phyloP scores from a whole-genome alignment of 192 early-diverging fungal genomes.

The Coemansia sp. region DNA sequence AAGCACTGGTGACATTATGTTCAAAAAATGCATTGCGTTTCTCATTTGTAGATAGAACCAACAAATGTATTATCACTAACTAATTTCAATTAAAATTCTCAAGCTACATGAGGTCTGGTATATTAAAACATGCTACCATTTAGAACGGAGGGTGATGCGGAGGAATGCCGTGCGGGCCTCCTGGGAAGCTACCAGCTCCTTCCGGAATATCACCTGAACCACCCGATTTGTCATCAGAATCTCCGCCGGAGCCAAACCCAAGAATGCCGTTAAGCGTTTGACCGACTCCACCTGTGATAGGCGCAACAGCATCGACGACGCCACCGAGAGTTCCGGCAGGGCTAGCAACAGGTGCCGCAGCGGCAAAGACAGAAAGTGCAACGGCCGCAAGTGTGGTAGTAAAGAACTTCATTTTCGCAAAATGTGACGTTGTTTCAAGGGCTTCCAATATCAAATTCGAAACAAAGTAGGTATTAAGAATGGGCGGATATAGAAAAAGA shows the following conservation, averaged over 20 bases:
- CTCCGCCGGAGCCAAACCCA: slow-evolving; percentile 6
- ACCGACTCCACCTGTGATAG: slow-evolving; percentile 17
- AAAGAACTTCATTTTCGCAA: slow-evolving; percentile 3
- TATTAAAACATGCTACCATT: too few species aligned
- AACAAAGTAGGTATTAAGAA: background rate
- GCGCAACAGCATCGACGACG: slow-evolving; percentile 18
- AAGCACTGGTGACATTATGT: too few species aligned
- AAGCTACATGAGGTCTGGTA: too few species aligned
- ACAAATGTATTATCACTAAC: background rate
- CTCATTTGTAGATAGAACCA: background rate
- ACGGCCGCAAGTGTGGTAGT: background rate
- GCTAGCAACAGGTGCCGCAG: slow-evolving; percentile 10
- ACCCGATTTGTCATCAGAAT: background rate
- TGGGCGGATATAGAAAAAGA: too few species aligned
- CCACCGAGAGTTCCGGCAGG: slow-evolving; percentile 24
- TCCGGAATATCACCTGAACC: background rate
- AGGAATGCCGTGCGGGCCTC: background rate
- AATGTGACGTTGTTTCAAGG: background rate
- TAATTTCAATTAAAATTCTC: background rate
- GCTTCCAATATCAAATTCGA: background rate
- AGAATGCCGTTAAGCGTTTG: slow-evolving; percentile 7
- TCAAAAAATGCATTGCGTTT: too few species aligned
- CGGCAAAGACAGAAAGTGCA: background rate
- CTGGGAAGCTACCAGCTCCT: background rate
- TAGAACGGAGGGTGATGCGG: background rate